Conservation (phyloP, 139 green algal species). For the Chlamydomonas schloesseri region DNA sequence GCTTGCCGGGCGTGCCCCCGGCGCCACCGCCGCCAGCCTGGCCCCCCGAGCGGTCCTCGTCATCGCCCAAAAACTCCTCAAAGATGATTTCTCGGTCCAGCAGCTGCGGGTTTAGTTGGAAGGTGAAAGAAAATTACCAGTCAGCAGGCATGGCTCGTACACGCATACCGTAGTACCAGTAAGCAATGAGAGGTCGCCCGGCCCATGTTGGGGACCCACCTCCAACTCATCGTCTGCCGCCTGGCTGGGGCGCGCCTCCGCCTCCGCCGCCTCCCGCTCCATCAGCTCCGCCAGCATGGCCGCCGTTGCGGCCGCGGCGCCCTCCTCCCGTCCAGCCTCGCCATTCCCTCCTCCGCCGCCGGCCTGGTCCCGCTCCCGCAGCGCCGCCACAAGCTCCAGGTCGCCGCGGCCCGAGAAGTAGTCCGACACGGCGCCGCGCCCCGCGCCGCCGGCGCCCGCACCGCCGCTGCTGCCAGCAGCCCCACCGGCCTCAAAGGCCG, state of each 20-base stretch:
- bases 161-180: too few species aligned
- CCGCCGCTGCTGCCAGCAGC: neutral
- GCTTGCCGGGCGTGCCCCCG: neutral
- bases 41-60: neutral
- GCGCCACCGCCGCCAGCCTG: neutral
- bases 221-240: neutral
- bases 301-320: neutral
- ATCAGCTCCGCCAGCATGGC: neutral
- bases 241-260: neutral
- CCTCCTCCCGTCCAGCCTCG: neutral
- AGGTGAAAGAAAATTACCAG: too few species aligned
- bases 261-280: neutral
- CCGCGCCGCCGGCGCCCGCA: neutral
- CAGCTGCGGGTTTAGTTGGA: neutral
- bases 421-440: neutral
- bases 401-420: slow-evolving; percentile 14
- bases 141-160: too few species aligned
- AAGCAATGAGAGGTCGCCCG: too few species aligned
- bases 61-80: neutral
- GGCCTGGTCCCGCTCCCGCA: neutral
- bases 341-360: neutral
- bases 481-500: neutral
- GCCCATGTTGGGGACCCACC: too few species aligned
- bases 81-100: slow-evolving; percentile 10
- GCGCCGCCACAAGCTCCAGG: neutral